Percentiles rank a stretch among this genome's conserved stretches.
phyloP scores from a whole-genome alignment of 78 protist genomes.

The Isochrysis galbana region DNA sequence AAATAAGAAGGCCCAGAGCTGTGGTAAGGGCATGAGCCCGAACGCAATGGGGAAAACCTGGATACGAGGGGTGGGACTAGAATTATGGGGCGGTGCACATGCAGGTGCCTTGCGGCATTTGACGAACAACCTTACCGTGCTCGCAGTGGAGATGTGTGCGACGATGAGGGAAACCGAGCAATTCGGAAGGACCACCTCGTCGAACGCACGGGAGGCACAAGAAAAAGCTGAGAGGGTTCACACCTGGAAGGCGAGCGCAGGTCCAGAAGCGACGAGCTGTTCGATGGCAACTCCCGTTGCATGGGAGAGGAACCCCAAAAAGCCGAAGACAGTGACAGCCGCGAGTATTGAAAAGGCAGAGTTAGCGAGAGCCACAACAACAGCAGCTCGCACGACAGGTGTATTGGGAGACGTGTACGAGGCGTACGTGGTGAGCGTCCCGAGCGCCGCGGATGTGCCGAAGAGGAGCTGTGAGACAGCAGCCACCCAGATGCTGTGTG shows the following conservation, averaged over 20 bases:
- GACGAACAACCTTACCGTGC: no score
- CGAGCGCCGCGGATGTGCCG: conserved; percentile 25
- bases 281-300: neutral
- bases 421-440: conserved; percentile 34
- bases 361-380: neutral
- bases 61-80: neutral
- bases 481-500: conserved; percentile 18
- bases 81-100: no score
- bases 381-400: neutral
- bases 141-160: no score
- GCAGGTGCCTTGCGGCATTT: no score
- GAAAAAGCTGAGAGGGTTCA: neutral
- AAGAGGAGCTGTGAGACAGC: conserved; percentile 39
- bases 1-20: neutral
- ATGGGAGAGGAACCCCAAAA: neutral
- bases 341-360: conserved; percentile 6
- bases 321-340: conserved; percentile 18
- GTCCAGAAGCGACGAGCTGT: neutral
- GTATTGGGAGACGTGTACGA: neutral
- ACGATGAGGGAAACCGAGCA: no score
- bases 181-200: no score
- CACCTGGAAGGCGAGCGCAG: conserved; percentile 15
- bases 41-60: neutral
- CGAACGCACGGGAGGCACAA: no score
- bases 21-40: neutral